Base-by-base conservation (phyloP, 1,139 yeast genomes). In the Kodamaea sp. region DNA sequence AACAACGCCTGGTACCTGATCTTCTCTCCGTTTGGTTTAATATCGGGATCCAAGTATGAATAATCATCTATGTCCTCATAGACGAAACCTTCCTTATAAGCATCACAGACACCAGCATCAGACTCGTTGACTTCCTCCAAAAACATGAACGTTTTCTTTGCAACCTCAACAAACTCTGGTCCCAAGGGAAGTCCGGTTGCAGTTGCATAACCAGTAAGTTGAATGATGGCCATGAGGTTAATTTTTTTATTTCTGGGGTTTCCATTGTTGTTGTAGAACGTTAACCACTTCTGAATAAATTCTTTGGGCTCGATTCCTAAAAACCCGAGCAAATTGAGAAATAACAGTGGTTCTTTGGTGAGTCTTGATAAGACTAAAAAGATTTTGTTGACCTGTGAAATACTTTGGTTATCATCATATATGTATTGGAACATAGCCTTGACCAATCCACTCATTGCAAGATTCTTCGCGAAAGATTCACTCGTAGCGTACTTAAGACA, bases 61-160 rank as follows among this genome's bases (percentile, higher is more conserved):
- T 66, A 66, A 39, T 76, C 79, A 43, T 70, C 72, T 19, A 70
- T 63, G 37, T 70, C 76, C 32, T 77, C 82, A 41, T 76, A 78
- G 0, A 70, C 57, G 38, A 76, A 77, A 42, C 78, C 76, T 30
- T 71, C 70, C 43, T 77, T 79, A 50, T 83, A 84, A n/a, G 70
- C 75, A 32, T 71, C 78, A 47, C 87, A 78, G 33, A 73, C 77
- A 0, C 90, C 90, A 11, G 65, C 63, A 10, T 50, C 59, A 6
- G 67, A 58, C 47, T 86, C 95, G 37, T 82, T 79, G 9, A 83
- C 70, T 51, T 88, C 96, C 48, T 88, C 96, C 34, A 85, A 55
- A 41, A 84, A 69, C 36, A 73, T 73, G 8, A 83, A 70, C 60
- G 83, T 66, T 22, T 78, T 60, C 15, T 79, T 70, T 5, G 81